These are phyloP conservation scores for Climacium dendroides DNA, from an alignment of 225 moss, liverwort and hornwort species.

Conservation along the genomic window DNA sequence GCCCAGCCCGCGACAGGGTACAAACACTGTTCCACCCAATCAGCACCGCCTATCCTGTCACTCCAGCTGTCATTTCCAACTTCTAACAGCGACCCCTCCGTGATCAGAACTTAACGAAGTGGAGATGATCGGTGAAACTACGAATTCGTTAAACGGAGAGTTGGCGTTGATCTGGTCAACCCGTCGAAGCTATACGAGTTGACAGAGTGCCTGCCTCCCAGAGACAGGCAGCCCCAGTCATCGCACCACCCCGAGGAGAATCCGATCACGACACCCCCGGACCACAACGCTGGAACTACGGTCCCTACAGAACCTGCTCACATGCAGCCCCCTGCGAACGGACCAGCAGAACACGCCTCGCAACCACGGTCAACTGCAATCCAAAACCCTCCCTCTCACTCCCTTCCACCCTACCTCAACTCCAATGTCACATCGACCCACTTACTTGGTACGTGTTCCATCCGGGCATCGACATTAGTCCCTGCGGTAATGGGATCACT, in stretches of 20 bases:
- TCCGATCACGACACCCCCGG: not conserved
- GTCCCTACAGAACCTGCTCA: not conserved
- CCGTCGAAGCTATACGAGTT: not conserved
- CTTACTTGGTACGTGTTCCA: slow-evolving; percentile 98
- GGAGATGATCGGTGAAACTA: not conserved
- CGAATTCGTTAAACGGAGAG: not conserved
- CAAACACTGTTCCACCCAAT: not conserved
- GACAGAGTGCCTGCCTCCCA: not conserved
- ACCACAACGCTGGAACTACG: not conserved
- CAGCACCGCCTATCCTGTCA: not conserved
- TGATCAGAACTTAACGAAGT: not conserved
- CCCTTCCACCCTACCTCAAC: not conserved
- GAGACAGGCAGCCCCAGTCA: not conserved
- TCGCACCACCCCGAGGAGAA: not conserved
- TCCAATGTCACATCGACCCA: not conserved
- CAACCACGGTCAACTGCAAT: too few relatives aligned
- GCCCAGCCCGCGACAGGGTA: not conserved
- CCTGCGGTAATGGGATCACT: slow-evolving; percentile 70
- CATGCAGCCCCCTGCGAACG: not conserved
- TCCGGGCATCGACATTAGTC: slow-evolving; percentile 83
- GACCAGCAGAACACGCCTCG: not conserved
- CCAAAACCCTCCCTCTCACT: not conserved
- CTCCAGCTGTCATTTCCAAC: not conserved
- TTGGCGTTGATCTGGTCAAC: not conserved
- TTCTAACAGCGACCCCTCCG: not conserved